Percentiles rank a stretch among this genome's conserved stretches.
phyloP scores from a whole-genome alignment of 2,329 filamentous ascomycete genomes.

The Sclerotinia subarctica region DNA sequence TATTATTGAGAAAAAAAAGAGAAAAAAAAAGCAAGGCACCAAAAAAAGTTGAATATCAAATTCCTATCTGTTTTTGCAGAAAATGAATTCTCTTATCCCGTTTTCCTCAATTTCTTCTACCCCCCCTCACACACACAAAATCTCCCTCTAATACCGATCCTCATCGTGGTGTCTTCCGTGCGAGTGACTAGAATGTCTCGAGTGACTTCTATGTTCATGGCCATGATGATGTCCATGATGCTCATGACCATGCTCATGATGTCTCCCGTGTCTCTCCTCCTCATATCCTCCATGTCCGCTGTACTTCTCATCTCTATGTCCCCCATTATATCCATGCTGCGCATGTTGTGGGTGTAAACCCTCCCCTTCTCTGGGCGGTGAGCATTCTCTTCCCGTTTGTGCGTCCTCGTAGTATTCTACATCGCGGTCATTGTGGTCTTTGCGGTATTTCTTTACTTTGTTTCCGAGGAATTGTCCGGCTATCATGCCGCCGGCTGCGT shows the following conservation, averaged over 20 bases:
- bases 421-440: constrained; percentile 12
- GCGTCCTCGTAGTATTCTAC: constrained; percentile 15
- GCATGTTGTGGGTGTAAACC: background rate
- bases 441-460: constrained; percentile 11
- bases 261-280: constrained; percentile 11
- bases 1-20: no score
- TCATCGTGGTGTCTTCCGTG: constrained; percentile 6
- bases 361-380: constrained; percentile 1
- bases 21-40: no score
- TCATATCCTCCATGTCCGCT: constrained; percentile 3
- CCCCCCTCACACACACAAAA: no score
- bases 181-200: constrained; percentile 8
- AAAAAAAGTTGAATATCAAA: background rate
- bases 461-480: constrained; percentile 11
- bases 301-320: constrained; percentile 9
- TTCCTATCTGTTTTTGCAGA: background rate
- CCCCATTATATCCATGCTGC: background rate
- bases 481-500: constrained; percentile 1
- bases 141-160: background rate
- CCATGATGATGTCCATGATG: constrained; percentile 7
- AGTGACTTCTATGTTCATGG: constrained; percentile 4
- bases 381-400: constrained; percentile 6
- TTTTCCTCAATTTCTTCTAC: background rate
- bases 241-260: background rate
- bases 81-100: background rate